phyloP scores from a whole-genome alignment of 345 rosid genomes.

The Reutealis trisperma region DNA sequence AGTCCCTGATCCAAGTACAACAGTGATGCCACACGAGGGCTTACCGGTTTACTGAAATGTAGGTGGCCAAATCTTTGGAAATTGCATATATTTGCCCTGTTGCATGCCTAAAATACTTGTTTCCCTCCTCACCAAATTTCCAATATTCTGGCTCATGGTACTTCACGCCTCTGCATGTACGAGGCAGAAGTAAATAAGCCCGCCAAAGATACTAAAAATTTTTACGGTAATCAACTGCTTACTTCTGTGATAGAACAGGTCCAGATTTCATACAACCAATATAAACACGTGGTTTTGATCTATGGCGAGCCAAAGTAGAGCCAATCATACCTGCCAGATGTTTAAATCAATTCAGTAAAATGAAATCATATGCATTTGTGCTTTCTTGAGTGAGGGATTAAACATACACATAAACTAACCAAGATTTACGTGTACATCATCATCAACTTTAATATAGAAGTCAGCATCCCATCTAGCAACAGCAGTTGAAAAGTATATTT shows the following conservation, averaged over 20 bases:
- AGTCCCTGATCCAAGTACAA: not conserved
- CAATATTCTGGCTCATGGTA: conserved; percentile 95
- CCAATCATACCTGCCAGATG: conserved; percentile 62
- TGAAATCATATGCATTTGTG: conserved; percentile 2
- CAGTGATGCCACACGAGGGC: not conserved
- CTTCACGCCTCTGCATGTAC: conserved; percentile 66
- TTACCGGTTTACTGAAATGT: conserved; percentile 79
- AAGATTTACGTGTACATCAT: conserved; percentile 83
- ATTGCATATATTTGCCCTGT: conserved; percentile 92
- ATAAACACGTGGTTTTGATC: conserved; percentile 73
- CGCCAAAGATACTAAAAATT: not conserved
- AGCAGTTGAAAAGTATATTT: conserved; percentile 61
- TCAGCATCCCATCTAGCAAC: conserved; percentile 84
- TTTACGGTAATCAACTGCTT: conserved; percentile 27
- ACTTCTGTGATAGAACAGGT: conserved; percentile 90
- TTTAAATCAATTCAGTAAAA: conserved; percentile 20
- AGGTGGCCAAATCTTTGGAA: conserved; percentile 92
- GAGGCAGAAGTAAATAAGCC: conserved; percentile 3
- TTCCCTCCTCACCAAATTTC: conserved; percentile 98
- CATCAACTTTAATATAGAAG: conserved; percentile 77
- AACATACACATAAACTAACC: conserved; percentile 54
- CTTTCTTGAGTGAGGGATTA: conserved; percentile 14
- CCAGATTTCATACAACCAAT: conserved; percentile 99
- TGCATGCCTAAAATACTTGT: conserved; percentile 93
- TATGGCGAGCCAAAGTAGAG: conserved; percentile 80